phyloP scores from a whole-genome alignment of 1,284 basidiomycete genomes.

The Inonotus obliquus region DNA sequence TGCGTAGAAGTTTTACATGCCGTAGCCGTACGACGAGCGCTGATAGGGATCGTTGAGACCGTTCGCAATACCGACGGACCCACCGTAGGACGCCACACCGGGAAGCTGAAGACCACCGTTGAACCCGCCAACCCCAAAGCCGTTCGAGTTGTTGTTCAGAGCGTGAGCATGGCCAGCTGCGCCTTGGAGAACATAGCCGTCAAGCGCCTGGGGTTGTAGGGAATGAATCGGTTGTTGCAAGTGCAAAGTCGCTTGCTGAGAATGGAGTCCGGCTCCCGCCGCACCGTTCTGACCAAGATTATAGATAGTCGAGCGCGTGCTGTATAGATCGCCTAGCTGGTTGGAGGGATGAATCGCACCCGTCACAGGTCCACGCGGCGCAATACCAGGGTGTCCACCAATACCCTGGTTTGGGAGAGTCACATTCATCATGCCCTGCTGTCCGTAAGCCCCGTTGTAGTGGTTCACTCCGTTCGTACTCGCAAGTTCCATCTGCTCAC shows the following conservation, averaged over 20 bases:
- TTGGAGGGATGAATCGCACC: constrained; percentile 43
- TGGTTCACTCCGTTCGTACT: constrained; percentile 34
- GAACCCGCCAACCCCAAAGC: constrained; percentile 46
- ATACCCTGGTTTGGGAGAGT: constrained; percentile 53
- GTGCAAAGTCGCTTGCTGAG: constrained; percentile 37
- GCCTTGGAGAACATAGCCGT: constrained; percentile 73
- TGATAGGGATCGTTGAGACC: constrained; percentile 71
- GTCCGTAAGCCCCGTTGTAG: constrained; percentile 41
- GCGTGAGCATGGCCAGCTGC: constrained; percentile 57
- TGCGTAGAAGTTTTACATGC: constrained; percentile 52
- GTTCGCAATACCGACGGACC: constrained; percentile 39
- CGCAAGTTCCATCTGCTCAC: constrained; percentile 71
- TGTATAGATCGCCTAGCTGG: constrained; percentile 66
- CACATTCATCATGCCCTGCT: constrained; percentile 58
- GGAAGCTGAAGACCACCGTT: constrained; percentile 27
- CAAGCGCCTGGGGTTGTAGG: constrained; percentile 65
- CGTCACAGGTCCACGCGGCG: constrained; percentile 49
- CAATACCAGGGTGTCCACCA: constrained; percentile 31
- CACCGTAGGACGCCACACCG: constrained; percentile 16
- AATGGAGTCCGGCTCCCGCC: constrained; percentile 41
- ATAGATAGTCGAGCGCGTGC: constrained; percentile 57
- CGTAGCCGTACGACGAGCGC: constrained; percentile 65
- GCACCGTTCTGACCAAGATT: constrained; percentile 37
- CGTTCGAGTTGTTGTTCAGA: constrained; percentile 47
- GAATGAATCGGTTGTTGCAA: constrained; percentile 49